Base-by-base conservation (phyloP, 495 filamentous ascomycete species). In the Astrothelium subdiscretum region DNA sequence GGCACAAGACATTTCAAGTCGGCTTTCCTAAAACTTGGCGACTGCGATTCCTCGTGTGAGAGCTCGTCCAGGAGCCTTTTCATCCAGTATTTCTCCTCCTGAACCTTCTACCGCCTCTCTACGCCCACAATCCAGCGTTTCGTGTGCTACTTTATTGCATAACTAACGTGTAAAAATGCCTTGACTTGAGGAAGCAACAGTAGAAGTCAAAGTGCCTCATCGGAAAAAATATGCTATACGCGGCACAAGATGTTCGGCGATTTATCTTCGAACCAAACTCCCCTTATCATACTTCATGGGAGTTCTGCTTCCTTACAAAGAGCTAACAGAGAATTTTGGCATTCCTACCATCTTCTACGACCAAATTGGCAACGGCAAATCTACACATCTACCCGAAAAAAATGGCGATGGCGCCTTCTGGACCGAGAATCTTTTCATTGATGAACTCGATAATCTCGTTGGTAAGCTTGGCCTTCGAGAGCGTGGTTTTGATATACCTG, bases 291-390 rank as follows among this genome's bases (percentile, higher is more conserved):
- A 12, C 65, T 78, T 2, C 76, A 79, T 59, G 77, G 77, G 22
- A 77, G 77, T 2, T 77, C 78, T 0, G n/a, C 68, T 70, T 2
- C 73, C 75, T 2, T 60, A 79, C 18, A 65, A 65, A 1, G 71
- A 77, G 32, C 66, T 79, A 8, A 60, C 69, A 22, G 40, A 63
- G 29, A 59, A 69, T 22, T 64, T 74, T 44, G 61, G 42, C 32
- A 70, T 66, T 22, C 73, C 77, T 5, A 63, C 80, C 27, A 67
- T 81, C 31, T 61, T 80, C 62, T 82, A 82, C 65, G 79, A 81
- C 63, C 78, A 81, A 62, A 65, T 81, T 59, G 77, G 78, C 35
- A 75, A 71, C 64, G 79, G 76, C 5, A 26, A 61, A 8, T 79
- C 75, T 24, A 79, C 79, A 0, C 78, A 74, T 61, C 67, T 79